Conservation (phyloP, 2,329 filamentous ascomycete genomes). For the Ophiobolus disseminans region DNA sequence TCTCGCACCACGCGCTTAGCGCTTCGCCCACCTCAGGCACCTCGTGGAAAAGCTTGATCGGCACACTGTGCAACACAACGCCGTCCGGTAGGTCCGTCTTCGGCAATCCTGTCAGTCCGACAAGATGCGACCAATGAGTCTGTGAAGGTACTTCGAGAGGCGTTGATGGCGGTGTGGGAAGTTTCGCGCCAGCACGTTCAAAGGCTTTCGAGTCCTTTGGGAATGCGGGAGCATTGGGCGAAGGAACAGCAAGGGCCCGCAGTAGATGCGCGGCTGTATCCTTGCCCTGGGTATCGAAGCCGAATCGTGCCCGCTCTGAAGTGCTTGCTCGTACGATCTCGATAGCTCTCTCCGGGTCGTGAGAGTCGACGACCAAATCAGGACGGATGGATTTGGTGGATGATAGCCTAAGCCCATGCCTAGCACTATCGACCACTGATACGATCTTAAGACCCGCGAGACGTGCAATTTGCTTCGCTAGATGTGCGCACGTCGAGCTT, state of each 20-base stretch:
- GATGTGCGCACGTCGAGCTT: slow-evolving; percentile 73
- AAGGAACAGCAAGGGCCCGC: slow-evolving; percentile 54
- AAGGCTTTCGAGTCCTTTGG: slow-evolving; percentile 19
- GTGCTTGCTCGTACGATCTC: slow-evolving; percentile 69
- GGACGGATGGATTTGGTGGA: slow-evolving; percentile 55
- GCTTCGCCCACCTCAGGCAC: slow-evolving; percentile 68
- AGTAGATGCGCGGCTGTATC: slow-evolving; percentile 68
- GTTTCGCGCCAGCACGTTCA: slow-evolving; percentile 14
- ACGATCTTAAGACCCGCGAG: slow-evolving; percentile 70
- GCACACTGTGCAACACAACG: slow-evolving; percentile 68
- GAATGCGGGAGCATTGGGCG: slow-evolving; percentile 8
- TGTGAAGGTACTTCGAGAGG: slow-evolving; percentile 24
- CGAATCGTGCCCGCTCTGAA: slow-evolving; percentile 67
- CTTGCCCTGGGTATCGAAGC: slow-evolving; percentile 70
- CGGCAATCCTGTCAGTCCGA: slow-evolving; percentile 72
- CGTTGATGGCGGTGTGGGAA: slow-evolving; percentile 40
- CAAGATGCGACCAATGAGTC: slow-evolving; percentile 60
- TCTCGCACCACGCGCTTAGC: slow-evolving; percentile 71
- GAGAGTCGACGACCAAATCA: slow-evolving; percentile 73
- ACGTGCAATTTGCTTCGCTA: slow-evolving; percentile 72
- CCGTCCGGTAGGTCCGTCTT: slow-evolving; percentile 58
- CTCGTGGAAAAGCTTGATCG: slow-evolving; percentile 79
- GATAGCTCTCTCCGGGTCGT: slow-evolving; percentile 70
- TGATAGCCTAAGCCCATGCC: slow-evolving; percentile 61
- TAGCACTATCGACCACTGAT: slow-evolving; percentile 70